Conservation (phyloP, 768 basidiomycete species). For the Boletus rubescentipes region DNA sequence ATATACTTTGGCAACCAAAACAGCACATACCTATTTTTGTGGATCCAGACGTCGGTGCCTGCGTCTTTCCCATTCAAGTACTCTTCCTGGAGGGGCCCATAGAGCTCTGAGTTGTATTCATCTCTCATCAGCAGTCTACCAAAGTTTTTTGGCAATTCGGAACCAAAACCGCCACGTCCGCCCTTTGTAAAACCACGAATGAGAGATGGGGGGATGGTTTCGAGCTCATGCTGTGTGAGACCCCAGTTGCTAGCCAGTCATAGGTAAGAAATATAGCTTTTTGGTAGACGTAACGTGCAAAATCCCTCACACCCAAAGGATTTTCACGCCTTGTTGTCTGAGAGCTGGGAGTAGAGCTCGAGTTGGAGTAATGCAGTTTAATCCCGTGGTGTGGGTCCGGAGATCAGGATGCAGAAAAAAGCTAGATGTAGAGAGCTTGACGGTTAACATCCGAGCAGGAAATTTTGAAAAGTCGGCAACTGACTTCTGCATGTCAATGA, state of each 20-base stretch:
- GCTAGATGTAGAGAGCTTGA: slow-evolving; percentile 30
- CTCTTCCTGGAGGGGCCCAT: slow-evolving; percentile 59
- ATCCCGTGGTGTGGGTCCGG: slow-evolving; percentile 50
- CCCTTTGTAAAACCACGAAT: slow-evolving; percentile 53
- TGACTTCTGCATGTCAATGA: slow-evolving; percentile 77
- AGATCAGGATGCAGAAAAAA: slow-evolving; percentile 67
- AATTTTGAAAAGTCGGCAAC: slow-evolving; percentile 9
- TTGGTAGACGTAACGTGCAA: not conserved
- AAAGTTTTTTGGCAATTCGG: slow-evolving; percentile 50
- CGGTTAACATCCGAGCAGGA: slow-evolving; percentile 4
- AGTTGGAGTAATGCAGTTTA: slow-evolving; percentile 57
- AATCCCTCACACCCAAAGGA: slow-evolving; percentile 60
- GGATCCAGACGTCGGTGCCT: slow-evolving; percentile 70
- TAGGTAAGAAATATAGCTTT: not conserved
- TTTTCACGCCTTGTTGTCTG: slow-evolving; percentile 50
- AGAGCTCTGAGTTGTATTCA: slow-evolving; percentile 56
- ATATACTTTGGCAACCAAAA: not conserved
- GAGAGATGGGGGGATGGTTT: slow-evolving; percentile 60
- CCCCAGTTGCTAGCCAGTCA: slow-evolving; percentile 59
- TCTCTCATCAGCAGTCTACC: slow-evolving; percentile 60
- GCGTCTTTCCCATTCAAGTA: slow-evolving; percentile 49
- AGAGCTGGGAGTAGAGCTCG: slow-evolving; percentile 47
- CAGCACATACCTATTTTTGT: slow-evolving; percentile 57
- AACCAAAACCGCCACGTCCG: slow-evolving; percentile 52
- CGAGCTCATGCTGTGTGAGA: slow-evolving; percentile 60